phyloP scores from a whole-genome alignment of 805 yeast species.

The Schwanniomyces polymorphus region DNA sequence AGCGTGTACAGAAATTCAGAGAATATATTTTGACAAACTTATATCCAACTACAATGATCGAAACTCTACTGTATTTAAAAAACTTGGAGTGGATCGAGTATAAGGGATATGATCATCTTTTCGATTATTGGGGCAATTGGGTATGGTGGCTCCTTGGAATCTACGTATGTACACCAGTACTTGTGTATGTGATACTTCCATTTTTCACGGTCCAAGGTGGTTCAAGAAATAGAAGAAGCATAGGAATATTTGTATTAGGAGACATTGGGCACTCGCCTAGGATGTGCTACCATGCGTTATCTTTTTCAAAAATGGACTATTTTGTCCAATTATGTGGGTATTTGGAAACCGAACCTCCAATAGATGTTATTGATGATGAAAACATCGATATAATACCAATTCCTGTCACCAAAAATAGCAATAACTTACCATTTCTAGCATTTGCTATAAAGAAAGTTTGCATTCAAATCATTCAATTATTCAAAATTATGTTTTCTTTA shows the following conservation, averaged over 20 bases:
- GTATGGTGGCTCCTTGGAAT: slow-evolving; percentile 44
- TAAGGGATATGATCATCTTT: slow-evolving; percentile 19
- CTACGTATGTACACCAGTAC: slow-evolving; percentile 47
- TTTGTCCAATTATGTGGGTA: slow-evolving; percentile 87
- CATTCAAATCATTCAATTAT: slow-evolving; percentile 51
- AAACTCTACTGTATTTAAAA: neutral
- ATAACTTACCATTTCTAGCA: slow-evolving; percentile 50
- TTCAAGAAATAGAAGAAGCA: slow-evolving; percentile 43
- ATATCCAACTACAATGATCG: neutral
- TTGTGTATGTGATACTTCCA: slow-evolving; percentile 44
- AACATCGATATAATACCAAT: slow-evolving; percentile 54
- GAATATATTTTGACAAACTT: no score
- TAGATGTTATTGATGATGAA: slow-evolving; percentile 48
- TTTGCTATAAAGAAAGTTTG: slow-evolving; percentile 63
- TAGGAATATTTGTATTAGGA: slow-evolving; percentile 82
- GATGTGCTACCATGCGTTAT: slow-evolving; percentile 85
- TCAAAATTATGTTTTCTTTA: slow-evolving; percentile 48
- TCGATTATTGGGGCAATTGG: slow-evolving; percentile 32
- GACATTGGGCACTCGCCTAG: slow-evolving; percentile 95
- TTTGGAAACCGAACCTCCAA: slow-evolving; percentile 55
- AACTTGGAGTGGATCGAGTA: slow-evolving; percentile 11
- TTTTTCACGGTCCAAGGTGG: slow-evolving; percentile 21
- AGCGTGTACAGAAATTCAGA: no score
- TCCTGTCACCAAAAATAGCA: slow-evolving; percentile 35
- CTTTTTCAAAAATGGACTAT: slow-evolving; percentile 69